phyloP scores from a whole-genome alignment of 2,329 filamentous ascomycete species.

The Aspergillus nomiae region DNA sequence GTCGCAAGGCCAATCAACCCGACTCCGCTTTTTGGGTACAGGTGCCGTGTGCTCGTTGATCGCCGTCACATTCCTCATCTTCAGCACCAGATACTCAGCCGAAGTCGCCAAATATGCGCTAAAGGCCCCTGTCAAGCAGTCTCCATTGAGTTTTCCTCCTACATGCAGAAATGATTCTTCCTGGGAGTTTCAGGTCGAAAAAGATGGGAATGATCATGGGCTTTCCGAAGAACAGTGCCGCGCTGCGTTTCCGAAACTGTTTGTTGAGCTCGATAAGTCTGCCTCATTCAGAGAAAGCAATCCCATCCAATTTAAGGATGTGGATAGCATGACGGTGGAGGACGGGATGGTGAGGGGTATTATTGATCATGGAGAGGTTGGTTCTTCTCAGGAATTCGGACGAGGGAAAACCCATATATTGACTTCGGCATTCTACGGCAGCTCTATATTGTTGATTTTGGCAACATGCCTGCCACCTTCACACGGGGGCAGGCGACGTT shows the following conservation, averaged over 20 bases:
- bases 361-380: constrained; percentile 39
- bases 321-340: constrained; percentile 34
- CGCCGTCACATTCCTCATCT: constrained; percentile 30
- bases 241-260: constrained; percentile 45
- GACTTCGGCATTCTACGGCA: constrained; percentile 15
- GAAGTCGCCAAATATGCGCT: constrained; percentile 24
- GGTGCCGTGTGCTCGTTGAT: constrained; percentile 30
- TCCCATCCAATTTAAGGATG: constrained; percentile 35
- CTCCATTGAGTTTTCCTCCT: constrained; percentile 8
- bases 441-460: constrained; percentile 42
- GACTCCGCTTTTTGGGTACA: constrained; percentile 31
- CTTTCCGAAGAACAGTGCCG: constrained; percentile 39
- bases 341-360: constrained; percentile 42
- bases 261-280: constrained; percentile 39
- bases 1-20: constrained; percentile 19
- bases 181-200: constrained; percentile 37
- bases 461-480: constrained; percentile 35
- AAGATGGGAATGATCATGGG: constrained; percentile 41
- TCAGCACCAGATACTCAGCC: constrained; percentile 19
- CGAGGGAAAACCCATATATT: not conserved
- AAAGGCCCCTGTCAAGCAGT: constrained; percentile 16
- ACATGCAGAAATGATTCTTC: constrained; percentile 6
- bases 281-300: constrained; percentile 23
- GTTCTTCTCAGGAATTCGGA: constrained; percentile 8
- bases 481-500: constrained; percentile 46